Base-by-base conservation (phyloP, 805 yeast genomes). In the Starmera pachycereana region DNA sequence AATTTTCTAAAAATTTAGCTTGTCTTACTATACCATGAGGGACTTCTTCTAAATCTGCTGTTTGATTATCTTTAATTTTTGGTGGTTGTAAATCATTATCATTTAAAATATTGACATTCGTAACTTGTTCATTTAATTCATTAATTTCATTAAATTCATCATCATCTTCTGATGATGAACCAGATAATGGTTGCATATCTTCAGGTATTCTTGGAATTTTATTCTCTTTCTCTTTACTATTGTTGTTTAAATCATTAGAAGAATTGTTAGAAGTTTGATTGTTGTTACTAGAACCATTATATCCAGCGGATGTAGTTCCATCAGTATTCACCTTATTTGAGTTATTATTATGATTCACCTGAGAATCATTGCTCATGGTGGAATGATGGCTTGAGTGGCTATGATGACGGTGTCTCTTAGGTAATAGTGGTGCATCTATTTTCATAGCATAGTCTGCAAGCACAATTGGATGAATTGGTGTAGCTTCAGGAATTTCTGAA, bases 31-130 rank as follows among this genome's bases (percentile, higher is more conserved):
- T 76, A 1, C 97, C 97, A 51, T 84, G 89, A 1, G 98, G 98
- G 11, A 92, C 96, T 61, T 92, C 98, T 59, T 92, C 98, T 43
- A 92, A 69, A 54, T 89, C 96, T 0, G 97, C 97, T 38, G 86
- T 81, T 53, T 85, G 94, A 40, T 58, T 56, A 33, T 62, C 58
- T 35, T 62, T 62, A n/a, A 65, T 60, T 13, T 63, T 58, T 6
- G 61, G 51, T 22, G 12, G 44, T 22, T 3, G 47, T 42, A 12
- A 22, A 7, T 22, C 27, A 22, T 22, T 22, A 22, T 22, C 27
- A 22, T 22, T 22, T 22, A 22, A 22, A 22, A 22, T 22, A 8
- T 22, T 22, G 3, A 22, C 27, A 22, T 22, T 22, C 9, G 27
- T 22, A 22, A 22, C 27, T 22, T 22, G 27, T 22, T 22, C 27